These are phyloP conservation scores for Heritiera fomes DNA, from an alignment of 345 rosid genomes.

Conservation along the genomic window DNA sequence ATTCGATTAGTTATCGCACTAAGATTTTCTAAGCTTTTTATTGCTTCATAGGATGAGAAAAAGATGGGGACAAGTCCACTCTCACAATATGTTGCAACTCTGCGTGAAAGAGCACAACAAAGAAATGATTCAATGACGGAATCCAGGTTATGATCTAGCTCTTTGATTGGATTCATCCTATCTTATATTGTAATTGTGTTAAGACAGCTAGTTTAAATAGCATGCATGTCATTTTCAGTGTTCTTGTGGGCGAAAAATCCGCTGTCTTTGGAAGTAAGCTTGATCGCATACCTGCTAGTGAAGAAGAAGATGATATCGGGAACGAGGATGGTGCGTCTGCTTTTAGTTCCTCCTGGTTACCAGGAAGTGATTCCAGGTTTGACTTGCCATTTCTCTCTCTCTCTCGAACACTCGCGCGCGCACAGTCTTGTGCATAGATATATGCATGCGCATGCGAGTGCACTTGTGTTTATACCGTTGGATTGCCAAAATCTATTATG, in stretches of 20 bases:
- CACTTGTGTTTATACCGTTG: neutral
- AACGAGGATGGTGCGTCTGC: conserved; percentile 54
- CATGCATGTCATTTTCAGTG: conserved; percentile 47
- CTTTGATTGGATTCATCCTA: neutral
- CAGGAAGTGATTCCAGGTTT: conserved; percentile 63
- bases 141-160: conserved; percentile 61
- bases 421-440: neutral
- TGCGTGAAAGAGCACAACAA: conserved; percentile 68
- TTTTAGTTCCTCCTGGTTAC: conserved; percentile 89
- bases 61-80: conserved; percentile 65
- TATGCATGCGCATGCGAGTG: neutral
- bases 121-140: conserved; percentile 68
- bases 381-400: conserved; percentile 2
- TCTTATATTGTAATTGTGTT: neutral
- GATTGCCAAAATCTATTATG: neutral
- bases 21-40: conserved; percentile 30
- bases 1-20: neutral
- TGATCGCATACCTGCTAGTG: conserved; percentile 44
- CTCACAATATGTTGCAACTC: conserved; percentile 48
- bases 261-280: conserved; percentile 49
- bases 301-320: conserved; percentile 54
- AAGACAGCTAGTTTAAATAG: neutral
- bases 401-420: neutral
- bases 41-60: conserved; percentile 61
- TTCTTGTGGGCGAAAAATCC: conserved; percentile 77